A percentile compares a stretch with the other conserved stretches of the same genome.
Evolutionary conservation across 352 stramenopile species (phyloP).

Genomic region (Phytophthora tentaculata): DNA sequence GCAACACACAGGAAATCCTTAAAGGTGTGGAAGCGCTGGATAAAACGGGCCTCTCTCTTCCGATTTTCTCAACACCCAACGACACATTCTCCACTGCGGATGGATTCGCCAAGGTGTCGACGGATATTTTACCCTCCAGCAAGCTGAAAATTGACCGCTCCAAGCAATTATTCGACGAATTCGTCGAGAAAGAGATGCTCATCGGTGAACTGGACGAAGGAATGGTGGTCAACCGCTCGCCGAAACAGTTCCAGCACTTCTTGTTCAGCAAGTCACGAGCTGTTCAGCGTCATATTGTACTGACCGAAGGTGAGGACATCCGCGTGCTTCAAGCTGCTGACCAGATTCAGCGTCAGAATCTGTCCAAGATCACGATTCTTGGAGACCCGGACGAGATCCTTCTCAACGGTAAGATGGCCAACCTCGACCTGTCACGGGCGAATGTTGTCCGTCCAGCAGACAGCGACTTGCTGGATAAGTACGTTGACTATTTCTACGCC

Average conservation of each 20-base stretch:
- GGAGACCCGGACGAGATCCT: constrained; percentile 73
- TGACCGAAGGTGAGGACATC: constrained; percentile 85
- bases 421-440: constrained; percentile 62
- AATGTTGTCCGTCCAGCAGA: constrained; percentile 66
- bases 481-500: constrained; percentile 66
- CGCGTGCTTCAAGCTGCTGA: constrained; percentile 82
- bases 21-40: constrained; percentile 71
- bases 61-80: constrained; percentile 69
- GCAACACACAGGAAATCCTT: constrained; percentile 76
- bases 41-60: constrained; percentile 70
- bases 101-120: constrained; percentile 63
- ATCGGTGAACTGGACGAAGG: constrained; percentile 72
- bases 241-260: constrained; percentile 89
- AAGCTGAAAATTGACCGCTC: constrained; percentile 74
- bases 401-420: constrained; percentile 64
- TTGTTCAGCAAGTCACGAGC: constrained; percentile 79
- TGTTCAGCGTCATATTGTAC: constrained; percentile 81
- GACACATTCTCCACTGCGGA: constrained; percentile 72
- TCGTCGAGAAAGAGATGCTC: constrained; percentile 69
- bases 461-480: constrained; percentile 60
- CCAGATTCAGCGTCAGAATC: constrained; percentile 65
- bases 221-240: constrained; percentile 69
- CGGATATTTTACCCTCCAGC: constrained; percentile 74
- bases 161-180: constrained; percentile 67
- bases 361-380: constrained; percentile 82